phyloP scores from a whole-genome alignment of 2,329 filamentous ascomycete species.

The Emydomyces testavorans region DNA sequence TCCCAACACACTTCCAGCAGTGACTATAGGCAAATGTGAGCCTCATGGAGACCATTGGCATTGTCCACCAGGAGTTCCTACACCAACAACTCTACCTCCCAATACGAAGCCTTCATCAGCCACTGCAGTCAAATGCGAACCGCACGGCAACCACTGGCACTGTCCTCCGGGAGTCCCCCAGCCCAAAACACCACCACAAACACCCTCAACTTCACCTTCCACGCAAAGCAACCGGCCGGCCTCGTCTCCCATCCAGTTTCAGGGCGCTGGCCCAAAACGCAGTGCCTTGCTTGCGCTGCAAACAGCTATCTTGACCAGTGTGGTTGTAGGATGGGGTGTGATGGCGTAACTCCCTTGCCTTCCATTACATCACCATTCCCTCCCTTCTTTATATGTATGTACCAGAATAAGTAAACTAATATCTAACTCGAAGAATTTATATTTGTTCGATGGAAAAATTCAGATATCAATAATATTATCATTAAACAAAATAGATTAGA shows the following conservation, averaged over 20 bases:
- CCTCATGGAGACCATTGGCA: slow-evolving; percentile 10
- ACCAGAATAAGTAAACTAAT: too few species aligned
- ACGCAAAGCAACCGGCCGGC: too few species aligned
- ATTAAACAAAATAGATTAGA: not conserved
- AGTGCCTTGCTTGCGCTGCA: not conserved
- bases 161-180: slow-evolving; percentile 5
- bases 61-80: slow-evolving; percentile 2
- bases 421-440: too few species aligned
- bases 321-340: not conserved
- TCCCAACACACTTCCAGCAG: not conserved
- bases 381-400: not conserved
- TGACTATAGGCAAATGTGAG: not conserved
- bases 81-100: not conserved
- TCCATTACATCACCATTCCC: too few species aligned
- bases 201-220: not conserved
- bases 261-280: not conserved
- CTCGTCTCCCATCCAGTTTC: not conserved
- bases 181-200: not conserved
- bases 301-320: not conserved
- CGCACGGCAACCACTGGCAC: slow-evolving; percentile 7
- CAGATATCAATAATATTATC: slow-evolving; percentile 4
- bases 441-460: not conserved
- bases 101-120: not conserved
- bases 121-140: not conserved
- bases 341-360: not conserved